Evolutionary conservation across 306 rosid species (phyloP).

Genomic region (Malus sieversii): DNA sequence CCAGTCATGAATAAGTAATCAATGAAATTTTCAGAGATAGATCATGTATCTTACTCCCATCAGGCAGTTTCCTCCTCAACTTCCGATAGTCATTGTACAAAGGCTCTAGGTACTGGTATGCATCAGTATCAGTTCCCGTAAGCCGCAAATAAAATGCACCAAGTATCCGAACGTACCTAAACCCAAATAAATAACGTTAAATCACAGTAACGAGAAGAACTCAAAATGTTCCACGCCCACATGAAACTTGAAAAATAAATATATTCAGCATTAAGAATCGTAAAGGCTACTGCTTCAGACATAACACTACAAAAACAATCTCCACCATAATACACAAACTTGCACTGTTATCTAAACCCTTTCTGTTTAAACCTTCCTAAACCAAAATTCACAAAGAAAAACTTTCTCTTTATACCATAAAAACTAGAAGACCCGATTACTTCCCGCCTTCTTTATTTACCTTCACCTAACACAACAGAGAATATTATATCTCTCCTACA

Average conservation of each 20-base stretch:
- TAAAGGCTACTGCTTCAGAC: neutral
- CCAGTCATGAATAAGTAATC: neutral
- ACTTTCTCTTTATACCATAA: neutral
- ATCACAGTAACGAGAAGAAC: neutral
- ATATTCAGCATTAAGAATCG: neutral
- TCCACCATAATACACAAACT: neutral
- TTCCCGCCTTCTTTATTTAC: neutral
- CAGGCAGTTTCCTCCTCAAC: conserved; percentile 55
- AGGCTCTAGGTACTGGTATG: conserved; percentile 84
- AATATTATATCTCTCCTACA: neutral
- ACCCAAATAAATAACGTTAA: neutral
- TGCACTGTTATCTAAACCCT: neutral
- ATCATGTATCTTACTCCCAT: conserved; percentile 59
- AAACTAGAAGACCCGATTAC: neutral
- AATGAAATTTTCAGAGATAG: neutral
- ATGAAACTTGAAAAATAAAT: neutral
- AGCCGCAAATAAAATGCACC: conserved; percentile 93
- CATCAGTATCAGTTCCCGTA: conserved; percentile 80
- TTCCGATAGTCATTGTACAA: conserved; percentile 83
- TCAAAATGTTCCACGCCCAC: neutral
- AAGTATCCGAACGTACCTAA: conserved; percentile 80
- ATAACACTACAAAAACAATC: neutral
- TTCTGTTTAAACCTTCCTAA: neutral
- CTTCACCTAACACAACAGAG: neutral
- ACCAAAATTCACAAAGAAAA: neutral